Conservation (phyloP, 23 red algal genomes). For the Agarophyton chilense region DNA sequence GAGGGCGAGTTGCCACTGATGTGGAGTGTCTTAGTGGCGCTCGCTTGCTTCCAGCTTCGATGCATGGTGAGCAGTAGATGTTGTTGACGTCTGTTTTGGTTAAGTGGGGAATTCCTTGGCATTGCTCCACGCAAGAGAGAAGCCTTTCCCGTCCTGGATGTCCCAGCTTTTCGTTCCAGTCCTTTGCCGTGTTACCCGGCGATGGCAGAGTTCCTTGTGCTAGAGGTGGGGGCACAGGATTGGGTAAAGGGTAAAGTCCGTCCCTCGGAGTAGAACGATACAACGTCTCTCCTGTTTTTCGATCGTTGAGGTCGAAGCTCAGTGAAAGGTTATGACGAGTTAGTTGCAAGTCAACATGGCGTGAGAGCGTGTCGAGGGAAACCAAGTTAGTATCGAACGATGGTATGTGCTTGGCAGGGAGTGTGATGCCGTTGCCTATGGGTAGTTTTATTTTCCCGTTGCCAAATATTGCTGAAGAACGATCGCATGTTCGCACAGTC, state of each 20-base stretch:
- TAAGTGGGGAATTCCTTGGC: neutral
- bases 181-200: neutral
- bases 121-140: neutral
- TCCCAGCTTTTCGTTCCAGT: neutral
- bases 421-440: neutral
- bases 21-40: neutral
- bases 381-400: conserved; percentile 7
- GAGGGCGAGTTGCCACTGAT: neutral
- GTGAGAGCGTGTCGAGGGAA: neutral
- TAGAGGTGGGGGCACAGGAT: too few species aligned
- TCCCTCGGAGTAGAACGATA: too few species aligned
- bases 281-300: too few species aligned
- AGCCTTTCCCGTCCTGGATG: neutral
- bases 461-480: neutral
- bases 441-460: conserved; percentile 7
- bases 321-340: too few species aligned
- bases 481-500: neutral
- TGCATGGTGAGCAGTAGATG: neutral
- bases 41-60: neutral
- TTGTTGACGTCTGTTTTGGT: neutral
- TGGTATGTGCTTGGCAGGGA: neutral
- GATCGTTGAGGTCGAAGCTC: too few species aligned
- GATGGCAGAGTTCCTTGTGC: too few species aligned
- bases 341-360: too few species aligned
- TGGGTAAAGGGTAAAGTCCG: too few species aligned